These are phyloP conservation scores for Arthrobotrys entomopaga DNA, from an alignment of 2,329 filamentous ascomycete genomes.

Conservation along the genomic window DNA sequence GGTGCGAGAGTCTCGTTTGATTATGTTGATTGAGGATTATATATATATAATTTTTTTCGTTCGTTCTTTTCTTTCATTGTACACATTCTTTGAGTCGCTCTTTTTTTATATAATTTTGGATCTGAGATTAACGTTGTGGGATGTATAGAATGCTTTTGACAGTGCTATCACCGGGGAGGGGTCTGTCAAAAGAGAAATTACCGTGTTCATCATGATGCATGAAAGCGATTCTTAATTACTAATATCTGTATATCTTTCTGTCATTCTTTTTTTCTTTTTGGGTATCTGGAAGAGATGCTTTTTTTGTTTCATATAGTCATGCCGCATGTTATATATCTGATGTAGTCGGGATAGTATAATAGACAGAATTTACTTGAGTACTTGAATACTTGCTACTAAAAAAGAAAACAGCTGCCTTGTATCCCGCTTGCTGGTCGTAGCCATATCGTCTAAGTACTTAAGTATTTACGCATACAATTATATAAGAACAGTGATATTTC, in stretches of 20 bases:
- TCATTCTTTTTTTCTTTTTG: slow-evolving; percentile 3
- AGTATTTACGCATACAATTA: too few relatives aligned
- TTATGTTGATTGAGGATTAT: neutral
- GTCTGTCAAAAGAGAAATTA: slow-evolving; percentile 8
- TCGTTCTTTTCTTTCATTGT: slow-evolving; percentile 17
- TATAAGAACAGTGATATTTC: too few relatives aligned
- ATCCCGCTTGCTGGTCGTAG: too few relatives aligned
- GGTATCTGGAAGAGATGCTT: neutral
- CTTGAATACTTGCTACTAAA: too few relatives aligned
- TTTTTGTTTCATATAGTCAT: too few relatives aligned
- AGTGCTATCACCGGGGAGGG: neutral
- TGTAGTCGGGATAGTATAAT: too few relatives aligned
- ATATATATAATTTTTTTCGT: slow-evolving; percentile 1
- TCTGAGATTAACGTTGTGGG: neutral
- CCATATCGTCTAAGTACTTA: too few relatives aligned
- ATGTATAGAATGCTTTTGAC: slow-evolving; percentile 16
- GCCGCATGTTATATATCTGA: neutral
- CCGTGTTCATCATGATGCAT: slow-evolving; percentile 13
- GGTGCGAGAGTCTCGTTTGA: neutral
- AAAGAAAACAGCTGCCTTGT: too few relatives aligned
- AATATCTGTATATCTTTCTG: neutral
- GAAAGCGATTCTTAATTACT: slow-evolving; percentile 25
- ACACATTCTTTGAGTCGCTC: slow-evolving; percentile 38
- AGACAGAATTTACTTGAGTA: too few relatives aligned
- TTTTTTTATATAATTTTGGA: neutral